Percentiles rank a stretch among this genome's conserved stretches.
Conservation (phyloP, 2,329 filamentous ascomycete species). For the Pseudophaeomoniella oleicola region DNA sequence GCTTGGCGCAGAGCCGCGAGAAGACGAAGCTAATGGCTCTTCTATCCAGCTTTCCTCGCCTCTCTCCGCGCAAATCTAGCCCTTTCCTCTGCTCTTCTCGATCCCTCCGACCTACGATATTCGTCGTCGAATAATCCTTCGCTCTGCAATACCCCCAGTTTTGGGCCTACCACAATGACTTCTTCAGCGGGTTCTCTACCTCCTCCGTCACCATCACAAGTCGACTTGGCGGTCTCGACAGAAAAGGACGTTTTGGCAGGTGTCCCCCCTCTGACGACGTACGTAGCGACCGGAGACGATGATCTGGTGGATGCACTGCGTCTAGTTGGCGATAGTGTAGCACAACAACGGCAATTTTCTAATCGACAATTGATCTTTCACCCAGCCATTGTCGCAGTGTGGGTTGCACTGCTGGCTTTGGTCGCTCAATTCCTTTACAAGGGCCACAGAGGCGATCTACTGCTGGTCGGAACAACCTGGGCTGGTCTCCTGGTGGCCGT, state of each 20-base stretch:
- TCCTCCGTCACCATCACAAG: conserved; percentile 20
- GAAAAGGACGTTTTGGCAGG: neutral
- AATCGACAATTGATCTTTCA: conserved; percentile 50
- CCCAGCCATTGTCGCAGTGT: conserved; percentile 28
- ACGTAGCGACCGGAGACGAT: conserved; percentile 21
- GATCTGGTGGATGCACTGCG: conserved; percentile 56
- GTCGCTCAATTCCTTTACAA: conserved; percentile 24
- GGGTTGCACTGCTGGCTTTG: conserved; percentile 23
- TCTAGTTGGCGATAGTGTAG: conserved; percentile 66
- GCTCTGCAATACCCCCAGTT: conserved; percentile 48
- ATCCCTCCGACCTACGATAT: conserved; percentile 23
- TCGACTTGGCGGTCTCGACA: conserved; percentile 9
- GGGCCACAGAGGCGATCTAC: conserved; percentile 30
- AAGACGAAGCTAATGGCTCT: conserved; percentile 1
- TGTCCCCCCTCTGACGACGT: conserved; percentile 19
- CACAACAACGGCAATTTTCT: conserved; percentile 62
- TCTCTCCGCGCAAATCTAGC: conserved; percentile 70
- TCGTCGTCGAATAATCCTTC: conserved; percentile 41
- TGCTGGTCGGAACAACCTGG: conserved; percentile 41
- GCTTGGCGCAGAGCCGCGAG: no score
- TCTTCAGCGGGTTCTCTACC: conserved; percentile 21
- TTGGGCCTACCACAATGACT: conserved; percentile 35
- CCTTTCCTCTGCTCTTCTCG: conserved; percentile 31
- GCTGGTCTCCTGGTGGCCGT: conserved; percentile 49
- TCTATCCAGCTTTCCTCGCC: conserved; percentile 57